phyloP scores from a whole-genome alignment of 1,284 basidiomycete species.

The Ceratobasidium sp. region DNA sequence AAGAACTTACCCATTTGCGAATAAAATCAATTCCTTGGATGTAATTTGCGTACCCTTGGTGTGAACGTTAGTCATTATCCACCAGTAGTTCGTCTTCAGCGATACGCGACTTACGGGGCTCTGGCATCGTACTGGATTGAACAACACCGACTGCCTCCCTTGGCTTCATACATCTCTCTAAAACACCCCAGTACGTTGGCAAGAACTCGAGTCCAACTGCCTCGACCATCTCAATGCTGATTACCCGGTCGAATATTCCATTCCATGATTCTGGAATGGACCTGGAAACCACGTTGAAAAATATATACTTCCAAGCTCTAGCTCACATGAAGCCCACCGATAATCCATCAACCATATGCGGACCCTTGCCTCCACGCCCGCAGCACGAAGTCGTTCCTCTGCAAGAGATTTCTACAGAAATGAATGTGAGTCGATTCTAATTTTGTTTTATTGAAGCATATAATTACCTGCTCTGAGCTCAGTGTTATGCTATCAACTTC shows the following conservation, averaged over 20 bases:
- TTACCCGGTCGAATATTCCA: constrained; percentile 70
- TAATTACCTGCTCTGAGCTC: constrained; percentile 11
- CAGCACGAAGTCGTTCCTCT: constrained; percentile 61
- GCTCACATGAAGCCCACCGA: constrained; percentile 5
- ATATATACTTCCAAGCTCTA: neutral
- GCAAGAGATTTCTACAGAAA: constrained; percentile 70
- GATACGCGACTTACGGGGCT: neutral
- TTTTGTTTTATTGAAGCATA: no score
- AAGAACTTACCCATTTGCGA: constrained; percentile 75
- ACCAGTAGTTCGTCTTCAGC: neutral
- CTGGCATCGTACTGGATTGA: no score
- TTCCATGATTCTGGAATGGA: constrained; percentile 71
- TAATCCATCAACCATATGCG: constrained; percentile 12
- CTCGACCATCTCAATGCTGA: constrained; percentile 83
- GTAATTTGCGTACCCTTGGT: constrained; percentile 63
- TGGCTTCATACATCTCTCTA: no score
- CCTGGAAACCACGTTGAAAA: constrained; percentile 42
- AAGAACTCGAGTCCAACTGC: constrained; percentile 75
- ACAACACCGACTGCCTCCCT: no score
- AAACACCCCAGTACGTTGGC: no score
- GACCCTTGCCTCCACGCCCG: constrained; percentile 51
- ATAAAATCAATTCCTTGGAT: no score
- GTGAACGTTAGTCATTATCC: neutral
- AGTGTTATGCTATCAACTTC: constrained; percentile 39
- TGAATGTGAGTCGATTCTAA: neutral